Base-by-base conservation (phyloP, 257 asterid genomes). In the Plectranthus barbatus region DNA sequence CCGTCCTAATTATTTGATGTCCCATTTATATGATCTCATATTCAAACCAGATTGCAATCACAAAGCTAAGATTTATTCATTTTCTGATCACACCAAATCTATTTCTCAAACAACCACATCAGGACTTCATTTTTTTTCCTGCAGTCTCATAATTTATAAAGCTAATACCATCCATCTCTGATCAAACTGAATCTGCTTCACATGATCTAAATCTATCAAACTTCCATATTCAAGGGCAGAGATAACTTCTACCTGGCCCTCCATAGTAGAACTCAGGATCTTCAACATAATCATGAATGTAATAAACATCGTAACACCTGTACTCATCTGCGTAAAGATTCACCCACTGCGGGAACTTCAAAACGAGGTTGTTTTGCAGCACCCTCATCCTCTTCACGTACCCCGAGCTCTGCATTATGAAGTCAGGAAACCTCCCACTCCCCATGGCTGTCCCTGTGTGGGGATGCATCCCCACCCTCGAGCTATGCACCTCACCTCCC, bases 401-500 rank as follows among this genome's bases (percentile, higher is more conserved):
- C 0, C 93, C 96, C 0, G 88, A 84, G 0, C 1, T 67, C 20
- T 46, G 31, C 20, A 4, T 5, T 15, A 57, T 34, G 5, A 1
- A 44, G 12, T 78, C 67, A 0, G 96, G 71, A 44, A 67, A 80
- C 0, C 3, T 4, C 7, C 96, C 95, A 3, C 73, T 86, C 0
- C 95, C 95, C 95, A 86, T 86, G 0, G 11, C 79, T 0, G 90
- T 86, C 6, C 68, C 10, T 0, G 92, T 81, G 48, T 80, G 89
- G 0, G 95, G 93, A 49, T 18, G 74, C 29, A 31, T 20, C 1
- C 92, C 92, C 0, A 86, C 85, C 11, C 66, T 74, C 4, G 64
- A 9, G 77, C 93, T 88, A 23, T 79, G 83, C 39, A 88, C 93
- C 44, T 88, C 93, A 8, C 95, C 96, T 4, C 93, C 96, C 96